A percentile compares a stretch with the other conserved stretches of the same genome.
phyloP scores from a whole-genome alignment of 257 asterid species.

The Fraxinus excelsior region DNA sequence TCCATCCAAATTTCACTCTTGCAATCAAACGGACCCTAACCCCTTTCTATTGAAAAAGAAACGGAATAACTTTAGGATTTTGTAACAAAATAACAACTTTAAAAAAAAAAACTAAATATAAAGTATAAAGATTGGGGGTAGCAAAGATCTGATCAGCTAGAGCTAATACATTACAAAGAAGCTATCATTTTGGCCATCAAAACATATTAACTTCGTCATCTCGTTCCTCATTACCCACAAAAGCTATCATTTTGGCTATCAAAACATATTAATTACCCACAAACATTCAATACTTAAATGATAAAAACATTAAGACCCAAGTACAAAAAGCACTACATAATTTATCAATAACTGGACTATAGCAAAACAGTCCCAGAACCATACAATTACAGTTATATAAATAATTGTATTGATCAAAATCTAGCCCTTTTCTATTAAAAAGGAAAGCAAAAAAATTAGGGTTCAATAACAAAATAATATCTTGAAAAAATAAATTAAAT shows the following conservation, averaged over 20 bases:
- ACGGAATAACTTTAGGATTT: neutral
- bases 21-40: no score
- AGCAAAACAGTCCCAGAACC: neutral
- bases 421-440: neutral
- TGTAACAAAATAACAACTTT: neutral
- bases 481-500: neutral
- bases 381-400: neutral
- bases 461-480: neutral
- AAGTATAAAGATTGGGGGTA: neutral
- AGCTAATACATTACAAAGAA: constrained; percentile 60
- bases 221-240: neutral
- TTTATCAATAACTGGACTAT: neutral
- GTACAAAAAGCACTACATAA: neutral
- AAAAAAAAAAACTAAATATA: neutral
- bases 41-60: neutral
- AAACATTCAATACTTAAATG: no score
- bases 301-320: neutral
- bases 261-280: no score
- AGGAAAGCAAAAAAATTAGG: neutral
- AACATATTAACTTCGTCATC: constrained; percentile 25
- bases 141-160: constrained; percentile 54
- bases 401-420: neutral
- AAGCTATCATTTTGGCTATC: neutral
- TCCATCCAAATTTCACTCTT: no score
- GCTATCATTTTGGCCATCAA: constrained; percentile 60